Evolutionary conservation across 306 rosid species (phyloP), one percentile per base, ranked within the genome.

Genomic region (Lathyrus sativus): DNA sequence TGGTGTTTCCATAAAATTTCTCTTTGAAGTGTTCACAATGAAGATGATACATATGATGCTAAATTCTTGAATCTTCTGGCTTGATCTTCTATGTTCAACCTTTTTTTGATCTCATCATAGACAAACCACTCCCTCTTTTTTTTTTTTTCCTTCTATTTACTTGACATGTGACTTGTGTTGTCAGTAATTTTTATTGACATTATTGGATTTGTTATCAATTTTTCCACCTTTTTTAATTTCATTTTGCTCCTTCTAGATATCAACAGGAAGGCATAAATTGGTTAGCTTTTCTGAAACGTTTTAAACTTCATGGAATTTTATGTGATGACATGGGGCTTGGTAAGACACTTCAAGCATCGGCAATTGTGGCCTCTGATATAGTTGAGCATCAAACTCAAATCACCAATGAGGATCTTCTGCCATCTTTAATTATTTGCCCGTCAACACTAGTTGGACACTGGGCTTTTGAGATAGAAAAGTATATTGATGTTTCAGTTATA

Each of bases 241-340:
- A 63, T 35, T 74, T 26, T 11, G 12, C 26, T 70, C 70, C 74
- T 76, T 85, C 68, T 77, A 93, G 98, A 88, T 93, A 93, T 76
- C 98, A 93, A 74, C 96, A 93, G 68, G 98, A 93, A 86, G 98
- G 98, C 50, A 93, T 93, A 77, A 93, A 93, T 78, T 93, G 97
- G 98, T 81, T 93, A 74, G 95, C 96, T 12, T 93, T 93, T 80
- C 75, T 93, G 76, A 93, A 86, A 73, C 96, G 98, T 70, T 93
- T 93, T 86, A 93, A 93, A 90, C 98, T 93, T 86, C 98, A 93
- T 90, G 98, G 98, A 78, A 93, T 93, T 78, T 84, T 93, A 76
- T 93, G 98, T 79, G 98, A 93, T 76, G 98, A 93, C 80, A 93
- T 93, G 98, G 98, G 98, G 44, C 98, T 93, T 62, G 98, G 98